Percentiles rank a stretch among this genome's conserved stretches.
These are phyloP conservation scores for Saksenaea vasiformis DNA, from an alignment of 371 early-diverging fungal species.

Conservation along the genomic window DNA sequence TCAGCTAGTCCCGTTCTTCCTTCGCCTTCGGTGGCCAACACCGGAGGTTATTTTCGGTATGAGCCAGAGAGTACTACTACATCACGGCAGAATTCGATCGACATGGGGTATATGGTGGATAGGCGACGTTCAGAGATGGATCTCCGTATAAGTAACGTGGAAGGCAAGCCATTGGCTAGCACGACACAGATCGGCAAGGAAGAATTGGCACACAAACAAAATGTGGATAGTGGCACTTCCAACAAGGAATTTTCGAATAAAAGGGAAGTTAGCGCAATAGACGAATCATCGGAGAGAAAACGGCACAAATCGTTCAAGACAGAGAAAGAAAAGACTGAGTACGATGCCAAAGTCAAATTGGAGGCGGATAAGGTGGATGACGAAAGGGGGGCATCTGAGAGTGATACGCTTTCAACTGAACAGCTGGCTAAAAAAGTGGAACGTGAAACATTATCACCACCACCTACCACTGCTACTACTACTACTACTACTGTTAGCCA, in stretches of 20 bases:
- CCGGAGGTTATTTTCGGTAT: constrained; percentile 12
- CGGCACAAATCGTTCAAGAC: constrained; percentile 16
- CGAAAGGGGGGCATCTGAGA: neutral
- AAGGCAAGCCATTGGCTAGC: neutral
- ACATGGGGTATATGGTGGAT: neutral
- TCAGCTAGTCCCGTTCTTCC: constrained; percentile 21
- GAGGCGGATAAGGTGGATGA: neutral
- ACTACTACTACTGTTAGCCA: neutral
- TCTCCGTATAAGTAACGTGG: neutral
- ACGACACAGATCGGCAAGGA: neutral
- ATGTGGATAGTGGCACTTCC: neutral
- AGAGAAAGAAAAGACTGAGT: neutral
- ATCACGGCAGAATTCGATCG: constrained; percentile 17
- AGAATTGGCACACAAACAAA: neutral
- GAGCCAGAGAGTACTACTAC: constrained; percentile 4
- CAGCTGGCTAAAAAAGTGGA: neutral
- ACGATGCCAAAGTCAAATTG: neutral
- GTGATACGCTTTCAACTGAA: neutral
- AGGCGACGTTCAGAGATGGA: constrained; percentile 20
- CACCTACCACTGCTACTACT: too few relatives aligned
- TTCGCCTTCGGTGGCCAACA: constrained; percentile 14
- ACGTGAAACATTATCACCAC: neutral
- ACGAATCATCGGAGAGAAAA: constrained; percentile 14
- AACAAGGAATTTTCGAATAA: constrained; percentile 3
- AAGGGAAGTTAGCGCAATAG: constrained; percentile 12